Conservation (phyloP, 768 basidiomycete species). For the Tricholoma sp. region DNA sequence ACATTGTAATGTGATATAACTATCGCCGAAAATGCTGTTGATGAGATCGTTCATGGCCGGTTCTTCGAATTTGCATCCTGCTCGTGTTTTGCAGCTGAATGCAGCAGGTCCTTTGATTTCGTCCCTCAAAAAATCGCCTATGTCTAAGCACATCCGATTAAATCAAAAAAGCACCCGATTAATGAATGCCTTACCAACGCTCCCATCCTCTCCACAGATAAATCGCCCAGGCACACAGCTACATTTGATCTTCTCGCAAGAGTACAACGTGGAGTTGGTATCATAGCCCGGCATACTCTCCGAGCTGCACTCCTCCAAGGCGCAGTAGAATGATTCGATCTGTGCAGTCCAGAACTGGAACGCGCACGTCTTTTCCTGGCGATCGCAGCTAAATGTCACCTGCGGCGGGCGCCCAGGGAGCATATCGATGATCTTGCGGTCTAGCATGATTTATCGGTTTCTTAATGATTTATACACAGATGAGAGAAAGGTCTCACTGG, state of each 20-base stretch:
- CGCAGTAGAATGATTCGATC: conserved; percentile 95
- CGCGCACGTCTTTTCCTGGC: conserved; percentile 55
- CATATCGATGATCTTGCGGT: conserved; percentile 94
- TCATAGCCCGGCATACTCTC: conserved; percentile 46
- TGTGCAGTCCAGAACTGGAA: conserved; percentile 99
- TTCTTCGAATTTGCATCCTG: conserved; percentile 88
- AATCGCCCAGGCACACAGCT: conserved; percentile 91
- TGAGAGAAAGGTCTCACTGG: conserved; percentile 55
- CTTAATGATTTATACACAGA: neutral
- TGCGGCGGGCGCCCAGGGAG: conserved; percentile 86
- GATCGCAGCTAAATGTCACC: conserved; percentile 92
- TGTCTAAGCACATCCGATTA: conserved; percentile 49
- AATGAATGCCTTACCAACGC: conserved; percentile 59
- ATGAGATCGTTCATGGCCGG: conserved; percentile 97
- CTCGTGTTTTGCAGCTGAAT: conserved; percentile 70
- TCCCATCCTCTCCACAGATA: conserved; percentile 93
- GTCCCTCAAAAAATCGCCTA: conserved; percentile 86
- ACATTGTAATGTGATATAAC: conserved; percentile 82
- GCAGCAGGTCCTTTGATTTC: conserved; percentile 87
- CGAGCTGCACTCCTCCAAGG: conserved; percentile 65
- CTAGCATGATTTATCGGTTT: conserved; percentile 31
- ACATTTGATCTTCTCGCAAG: conserved; percentile 82
- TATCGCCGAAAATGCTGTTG: conserved; percentile 89
- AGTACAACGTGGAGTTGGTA: conserved; percentile 69
- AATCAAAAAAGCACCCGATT: neutral